Conservation (phyloP, 2,329 filamentous ascomycete genomes). For the Trichoderma oligosporum region DNA sequence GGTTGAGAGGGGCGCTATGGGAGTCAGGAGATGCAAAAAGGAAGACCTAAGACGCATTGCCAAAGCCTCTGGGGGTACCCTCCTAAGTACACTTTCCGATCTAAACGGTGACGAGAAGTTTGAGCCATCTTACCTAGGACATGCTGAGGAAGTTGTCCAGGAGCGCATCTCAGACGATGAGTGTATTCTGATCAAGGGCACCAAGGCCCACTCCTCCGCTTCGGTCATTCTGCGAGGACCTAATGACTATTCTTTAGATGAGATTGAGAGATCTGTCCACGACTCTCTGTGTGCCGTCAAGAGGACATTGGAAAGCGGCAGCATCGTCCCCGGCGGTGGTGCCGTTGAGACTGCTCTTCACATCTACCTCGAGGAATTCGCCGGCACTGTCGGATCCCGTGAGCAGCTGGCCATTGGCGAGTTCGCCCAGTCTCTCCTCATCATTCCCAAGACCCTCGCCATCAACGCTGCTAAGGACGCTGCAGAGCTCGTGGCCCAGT, state of each 20-base stretch:
- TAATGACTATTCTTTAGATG: slow-evolving; percentile 94
- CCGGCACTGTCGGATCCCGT: slow-evolving; percentile 90
- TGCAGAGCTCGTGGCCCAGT: slow-evolving; percentile 89
- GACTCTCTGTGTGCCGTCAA: slow-evolving; percentile 96
- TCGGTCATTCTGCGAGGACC: slow-evolving; percentile 93
- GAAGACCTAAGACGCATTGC: slow-evolving; percentile 95
- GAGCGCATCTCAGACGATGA: slow-evolving; percentile 98
- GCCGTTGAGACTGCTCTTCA: slow-evolving; percentile 98
- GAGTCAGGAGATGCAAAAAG: slow-evolving; percentile 95
- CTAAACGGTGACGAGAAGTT: slow-evolving; percentile 97
- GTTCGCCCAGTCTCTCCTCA: slow-evolving; percentile 89
- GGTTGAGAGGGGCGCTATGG: slow-evolving; percentile 92
- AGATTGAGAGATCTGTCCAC: slow-evolving; percentile 98
- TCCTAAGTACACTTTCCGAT: slow-evolving; percentile 90
- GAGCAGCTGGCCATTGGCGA: slow-evolving; percentile 98
- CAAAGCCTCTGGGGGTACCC: slow-evolving; percentile 88
- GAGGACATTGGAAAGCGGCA: slow-evolving; percentile 92
- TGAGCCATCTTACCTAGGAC: slow-evolving; percentile 80
- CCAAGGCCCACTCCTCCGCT: slow-evolving; percentile 88
- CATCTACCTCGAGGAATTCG: slow-evolving; percentile 98
- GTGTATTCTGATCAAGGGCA: slow-evolving; percentile 94
- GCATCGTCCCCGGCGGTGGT: slow-evolving; percentile 92
- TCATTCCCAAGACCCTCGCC: slow-evolving; percentile 93
- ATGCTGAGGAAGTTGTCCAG: slow-evolving; percentile 94
- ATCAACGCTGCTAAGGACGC: slow-evolving; percentile 97